Conservation (phyloP, 1,284 basidiomycete species). For the Tremellales sp. region DNA sequence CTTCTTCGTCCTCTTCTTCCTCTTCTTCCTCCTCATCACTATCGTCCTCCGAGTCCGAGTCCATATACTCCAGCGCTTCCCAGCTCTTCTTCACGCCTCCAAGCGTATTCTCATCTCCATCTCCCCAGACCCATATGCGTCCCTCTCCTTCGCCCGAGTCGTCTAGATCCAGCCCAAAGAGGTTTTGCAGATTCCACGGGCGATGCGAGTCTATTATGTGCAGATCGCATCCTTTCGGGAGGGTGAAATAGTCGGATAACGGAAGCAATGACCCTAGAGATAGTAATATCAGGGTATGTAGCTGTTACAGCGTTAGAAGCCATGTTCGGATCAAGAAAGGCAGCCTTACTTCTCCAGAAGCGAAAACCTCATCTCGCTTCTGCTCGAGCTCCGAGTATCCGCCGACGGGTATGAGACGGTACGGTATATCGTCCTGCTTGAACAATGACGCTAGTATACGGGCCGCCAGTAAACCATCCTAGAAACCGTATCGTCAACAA, state of each 20-base stretch:
- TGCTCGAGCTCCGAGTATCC: constrained; percentile 71
- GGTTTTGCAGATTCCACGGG: constrained; percentile 83
- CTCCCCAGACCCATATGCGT: constrained; percentile 70
- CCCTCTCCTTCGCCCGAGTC: constrained; percentile 61
- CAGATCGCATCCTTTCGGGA: constrained; percentile 55
- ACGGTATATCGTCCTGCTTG: constrained; percentile 88
- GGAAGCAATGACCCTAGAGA: constrained; percentile 90
- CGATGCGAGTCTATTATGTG: constrained; percentile 94
- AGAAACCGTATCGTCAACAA: constrained; percentile 7
- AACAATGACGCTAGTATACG: constrained; percentile 84
- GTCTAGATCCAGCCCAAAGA: constrained; percentile 64
- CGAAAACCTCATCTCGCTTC: constrained; percentile 63
- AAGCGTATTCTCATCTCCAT: constrained; percentile 68
- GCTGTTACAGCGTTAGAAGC: constrained; percentile 51
- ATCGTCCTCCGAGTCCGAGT: constrained; percentile 53
- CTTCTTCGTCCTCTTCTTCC: constrained; percentile 47
- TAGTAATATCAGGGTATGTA: constrained; percentile 85
- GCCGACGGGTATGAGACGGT: constrained; percentile 86
- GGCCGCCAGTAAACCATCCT: constrained; percentile 44
- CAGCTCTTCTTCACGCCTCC: constrained; percentile 44
- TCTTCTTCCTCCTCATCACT: constrained; percentile 48
- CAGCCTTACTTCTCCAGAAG: constrained; percentile 62
- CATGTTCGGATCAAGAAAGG: neutral
- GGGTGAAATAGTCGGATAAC: constrained; percentile 57
- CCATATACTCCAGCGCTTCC: constrained; percentile 73